A percentile compares a stretch with the other conserved stretches of the same genome.
Evolutionary conservation across 139 green algal species (phyloP).

Genomic region (Picochlorum sp.): DNA sequence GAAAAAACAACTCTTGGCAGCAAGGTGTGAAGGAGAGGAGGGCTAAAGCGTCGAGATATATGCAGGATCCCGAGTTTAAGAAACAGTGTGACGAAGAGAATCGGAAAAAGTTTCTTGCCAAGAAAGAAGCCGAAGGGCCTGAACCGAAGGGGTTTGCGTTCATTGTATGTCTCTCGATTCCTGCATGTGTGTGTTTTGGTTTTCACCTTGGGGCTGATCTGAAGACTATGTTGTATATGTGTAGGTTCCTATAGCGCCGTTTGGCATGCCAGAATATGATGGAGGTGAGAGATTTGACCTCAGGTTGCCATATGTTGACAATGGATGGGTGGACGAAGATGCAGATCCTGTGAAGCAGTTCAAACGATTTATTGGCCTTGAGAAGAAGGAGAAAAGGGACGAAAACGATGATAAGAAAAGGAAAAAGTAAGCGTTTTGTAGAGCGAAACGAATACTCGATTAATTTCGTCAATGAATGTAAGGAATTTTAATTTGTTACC

Average conservation of each 20-base stretch:
- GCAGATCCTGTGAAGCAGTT: constrained; percentile 20
- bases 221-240: neutral
- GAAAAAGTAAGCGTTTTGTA: constrained; percentile 6
- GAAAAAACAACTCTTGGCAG: constrained; percentile 34
- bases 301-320: constrained; percentile 29
- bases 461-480: neutral
- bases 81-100: constrained; percentile 43
- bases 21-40: constrained; percentile 30
- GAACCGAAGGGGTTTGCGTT: constrained; percentile 31
- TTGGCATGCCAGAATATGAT: constrained; percentile 44
- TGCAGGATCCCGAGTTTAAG: constrained; percentile 39
- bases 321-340: constrained; percentile 38
- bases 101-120: constrained; percentile 22
- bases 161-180: constrained; percentile 6
- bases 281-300: constrained; percentile 54
- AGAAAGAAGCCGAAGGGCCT: constrained; percentile 23
- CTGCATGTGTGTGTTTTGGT: too few species aligned
- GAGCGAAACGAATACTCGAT: neutral
- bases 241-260: constrained; percentile 16
- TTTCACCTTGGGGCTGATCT: neutral
- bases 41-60: constrained; percentile 26
- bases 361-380: constrained; percentile 27
- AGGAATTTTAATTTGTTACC: too few species aligned
- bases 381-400: constrained; percentile 32
- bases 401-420: neutral